Evolutionary conservation across 1,139 yeast genomes (phyloP).

Genomic region (Spathaspora sp.): DNA sequence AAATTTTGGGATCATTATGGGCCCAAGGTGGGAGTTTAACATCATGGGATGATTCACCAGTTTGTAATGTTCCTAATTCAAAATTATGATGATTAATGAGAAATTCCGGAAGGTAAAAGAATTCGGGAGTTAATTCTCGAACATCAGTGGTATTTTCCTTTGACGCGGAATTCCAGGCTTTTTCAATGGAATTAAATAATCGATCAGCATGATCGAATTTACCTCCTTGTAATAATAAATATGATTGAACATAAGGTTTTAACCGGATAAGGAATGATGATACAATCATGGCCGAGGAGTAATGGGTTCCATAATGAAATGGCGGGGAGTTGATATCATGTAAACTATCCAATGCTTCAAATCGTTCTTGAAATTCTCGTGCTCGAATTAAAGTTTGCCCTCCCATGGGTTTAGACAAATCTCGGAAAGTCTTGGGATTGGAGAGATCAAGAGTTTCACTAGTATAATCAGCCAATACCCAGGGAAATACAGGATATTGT

Average conservation of each 20-base stretch:
- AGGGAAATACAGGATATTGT: slow-evolving; percentile 87
- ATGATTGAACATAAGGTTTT: slow-evolving; percentile 78
- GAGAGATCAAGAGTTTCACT: slow-evolving; percentile 62
- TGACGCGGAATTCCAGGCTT: slow-evolving; percentile 80
- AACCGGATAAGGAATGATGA: slow-evolving; percentile 72
- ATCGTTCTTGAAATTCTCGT: slow-evolving; percentile 63
- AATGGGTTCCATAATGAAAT: slow-evolving; percentile 89
- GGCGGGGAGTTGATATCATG: slow-evolving; percentile 60
- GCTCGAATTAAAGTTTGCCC: slow-evolving; percentile 68
- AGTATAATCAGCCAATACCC: slow-evolving; percentile 81
- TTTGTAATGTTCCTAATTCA: slow-evolving; percentile 68
- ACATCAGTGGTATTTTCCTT: slow-evolving; percentile 82
- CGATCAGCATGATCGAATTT: slow-evolving; percentile 86
- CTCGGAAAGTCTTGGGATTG: slow-evolving; percentile 64
- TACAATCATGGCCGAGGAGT: slow-evolving; percentile 90
- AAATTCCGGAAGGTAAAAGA: slow-evolving; percentile 77
- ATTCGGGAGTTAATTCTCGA: slow-evolving; percentile 82
- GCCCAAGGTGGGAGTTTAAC: slow-evolving; percentile 85
- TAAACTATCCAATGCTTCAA: slow-evolving; percentile 61
- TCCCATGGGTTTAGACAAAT: slow-evolving; percentile 86
- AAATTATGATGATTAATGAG: slow-evolving; percentile 60
- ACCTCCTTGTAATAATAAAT: slow-evolving; percentile 77
- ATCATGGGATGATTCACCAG: slow-evolving; percentile 55
- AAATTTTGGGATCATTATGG: slow-evolving; percentile 65
- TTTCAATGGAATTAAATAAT: slow-evolving; percentile 65